A percentile compares a stretch with the other conserved stretches of the same genome.
Conservation (phyloP, 257 asterid genomes). For the Nicotiana knightiana region DNA sequence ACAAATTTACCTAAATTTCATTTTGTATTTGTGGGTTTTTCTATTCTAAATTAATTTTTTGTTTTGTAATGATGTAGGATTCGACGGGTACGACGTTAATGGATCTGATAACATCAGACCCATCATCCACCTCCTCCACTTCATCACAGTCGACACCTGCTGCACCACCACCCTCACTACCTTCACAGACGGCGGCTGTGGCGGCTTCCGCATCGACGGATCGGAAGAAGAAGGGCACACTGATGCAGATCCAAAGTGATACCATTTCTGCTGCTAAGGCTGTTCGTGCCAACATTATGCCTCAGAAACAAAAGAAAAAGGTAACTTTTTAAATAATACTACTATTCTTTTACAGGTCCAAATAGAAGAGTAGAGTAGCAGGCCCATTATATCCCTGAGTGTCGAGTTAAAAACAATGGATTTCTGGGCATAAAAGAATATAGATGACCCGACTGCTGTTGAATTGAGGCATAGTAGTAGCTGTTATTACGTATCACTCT, state of each 20-base stretch:
- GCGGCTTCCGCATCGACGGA: constrained; percentile 44
- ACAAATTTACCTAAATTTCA: not conserved
- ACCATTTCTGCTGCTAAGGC: constrained; percentile 92
- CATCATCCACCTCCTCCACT: constrained; percentile 33
- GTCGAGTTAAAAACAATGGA: no score
- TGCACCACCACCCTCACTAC: constrained; percentile 23
- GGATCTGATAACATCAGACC: constrained; percentile 99
- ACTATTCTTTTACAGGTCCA: not conserved
- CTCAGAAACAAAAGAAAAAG: constrained; percentile 79
- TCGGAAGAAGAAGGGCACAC: constrained; percentile 82
- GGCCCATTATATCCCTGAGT: no score
- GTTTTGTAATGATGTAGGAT: constrained; percentile 44
- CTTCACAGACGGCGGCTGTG: constrained; percentile 39
- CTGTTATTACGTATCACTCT: no score
- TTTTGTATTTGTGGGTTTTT: not conserved
- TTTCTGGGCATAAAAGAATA: no score
- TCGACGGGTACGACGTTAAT: constrained; percentile 85
- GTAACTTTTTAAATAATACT: constrained; percentile 21
- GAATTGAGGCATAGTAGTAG: no score
- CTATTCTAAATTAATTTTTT: not conserved
- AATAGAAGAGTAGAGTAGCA: not conserved
- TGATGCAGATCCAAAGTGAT: constrained; percentile 98
- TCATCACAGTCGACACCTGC: constrained; percentile 16
- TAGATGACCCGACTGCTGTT: no score
- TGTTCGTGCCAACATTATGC: constrained; percentile 79